Percentiles rank a stretch among this genome's conserved stretches.
Conservation (phyloP, 129 eudicot genomes). For the Logfia minima region DNA sequence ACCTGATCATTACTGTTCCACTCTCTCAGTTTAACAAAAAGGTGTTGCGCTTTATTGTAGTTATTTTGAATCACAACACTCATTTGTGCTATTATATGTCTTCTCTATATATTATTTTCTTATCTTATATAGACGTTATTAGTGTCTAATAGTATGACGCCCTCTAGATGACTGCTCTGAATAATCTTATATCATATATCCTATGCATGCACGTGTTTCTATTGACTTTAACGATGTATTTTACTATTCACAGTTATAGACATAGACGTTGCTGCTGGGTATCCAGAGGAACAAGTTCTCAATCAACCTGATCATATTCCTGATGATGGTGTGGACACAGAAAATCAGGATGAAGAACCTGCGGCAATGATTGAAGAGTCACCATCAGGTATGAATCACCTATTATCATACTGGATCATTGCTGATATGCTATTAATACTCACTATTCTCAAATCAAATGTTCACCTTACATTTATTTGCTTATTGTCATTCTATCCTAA, state of each 20-base stretch:
- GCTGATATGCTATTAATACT: constrained; percentile 8
- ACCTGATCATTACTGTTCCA: too few relatives aligned
- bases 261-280: constrained; percentile 36
- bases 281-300: constrained; percentile 53
- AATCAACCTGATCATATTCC: constrained; percentile 31
- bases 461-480: not conserved
- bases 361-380: constrained; percentile 65
- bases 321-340: constrained; percentile 52
- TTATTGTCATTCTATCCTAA: not conserved
- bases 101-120: not conserved
- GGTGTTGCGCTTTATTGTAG: too few relatives aligned
- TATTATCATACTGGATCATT: not conserved
- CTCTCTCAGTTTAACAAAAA: too few relatives aligned
- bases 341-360: constrained; percentile 58
- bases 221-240: not conserved
- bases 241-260: constrained; percentile 33
- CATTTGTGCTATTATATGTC: not conserved
- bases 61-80: not conserved
- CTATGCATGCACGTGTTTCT: not conserved
- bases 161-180: not conserved
- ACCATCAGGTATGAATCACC: constrained; percentile 32
- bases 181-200: not conserved
- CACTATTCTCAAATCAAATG: not conserved
- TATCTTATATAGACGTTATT: not conserved
- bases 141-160: not conserved